A percentile compares a stretch with the other conserved stretches of the same genome.
These are phyloP conservation scores for Scytalidium sp. DNA, from an alignment of 2,329 filamentous ascomycete species.

Conservation along the genomic window DNA sequence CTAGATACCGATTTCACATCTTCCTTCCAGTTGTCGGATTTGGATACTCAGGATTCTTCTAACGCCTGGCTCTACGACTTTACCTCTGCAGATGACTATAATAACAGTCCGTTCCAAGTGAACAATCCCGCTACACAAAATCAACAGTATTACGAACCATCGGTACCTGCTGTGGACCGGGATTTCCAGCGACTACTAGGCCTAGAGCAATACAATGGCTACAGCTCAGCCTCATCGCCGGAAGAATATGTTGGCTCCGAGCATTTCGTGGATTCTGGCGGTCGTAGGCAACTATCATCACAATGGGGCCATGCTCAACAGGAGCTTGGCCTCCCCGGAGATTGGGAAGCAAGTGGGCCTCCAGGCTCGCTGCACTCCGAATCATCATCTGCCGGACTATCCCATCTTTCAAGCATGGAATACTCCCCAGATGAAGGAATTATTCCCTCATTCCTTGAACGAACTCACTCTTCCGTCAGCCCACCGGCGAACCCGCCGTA, in stretches of 20 bases:
- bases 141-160: neutral
- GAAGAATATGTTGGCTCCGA: neutral
- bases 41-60: neutral
- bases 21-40: neutral
- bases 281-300: neutral
- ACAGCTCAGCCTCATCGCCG: neutral
- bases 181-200: no score
- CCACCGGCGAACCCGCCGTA: neutral
- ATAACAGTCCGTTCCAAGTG: neutral
- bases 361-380: neutral
- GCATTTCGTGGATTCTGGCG: neutral
- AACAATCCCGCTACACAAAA: neutral
- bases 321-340: conserved; percentile 39
- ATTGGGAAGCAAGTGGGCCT: conserved; percentile 16
- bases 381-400: no score
- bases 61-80: neutral
- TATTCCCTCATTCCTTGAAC: neutral
- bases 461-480: neutral
- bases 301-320: conserved; percentile 35
- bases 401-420: no score
- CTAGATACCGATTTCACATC: neutral
- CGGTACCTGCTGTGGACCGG: neutral
- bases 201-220: neutral
- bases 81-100: neutral
- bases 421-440: neutral